Base-by-base conservation (phyloP, 1,284 basidiomycete species). In the Schizophyllum commune region DNA sequence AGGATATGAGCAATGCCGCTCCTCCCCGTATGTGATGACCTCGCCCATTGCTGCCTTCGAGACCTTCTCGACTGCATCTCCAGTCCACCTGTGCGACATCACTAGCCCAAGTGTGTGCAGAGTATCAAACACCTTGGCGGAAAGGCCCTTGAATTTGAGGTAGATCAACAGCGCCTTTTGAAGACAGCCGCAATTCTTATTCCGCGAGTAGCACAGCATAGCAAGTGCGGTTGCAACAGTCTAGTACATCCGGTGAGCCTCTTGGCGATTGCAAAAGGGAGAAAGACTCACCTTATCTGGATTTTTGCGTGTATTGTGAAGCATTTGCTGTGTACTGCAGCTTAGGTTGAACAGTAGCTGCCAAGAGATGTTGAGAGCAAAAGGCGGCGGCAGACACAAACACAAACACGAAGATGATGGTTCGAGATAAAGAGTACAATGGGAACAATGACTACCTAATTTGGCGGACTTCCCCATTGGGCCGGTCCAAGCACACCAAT, bases 41-140 rank as follows among this genome's bases (percentile, higher is more conserved):
- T 27, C 27, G 27, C 27, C 27, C 27, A 27, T 27, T 5, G 27
- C 27, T 27, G 27, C 27, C 27, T 27, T 27, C 27, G 27, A 27
- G 27, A 27, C 27, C 27, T 27, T 27, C 27, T 27, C 27, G 27
- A 27, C 65, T 6, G 65, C 63, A 52, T 62, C 54, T 0, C 55
- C 55, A 7, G 68, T 63, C 69, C 68, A 72, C 55, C 67, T 68
- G 39, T 69, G 66, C 58, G 70, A 70, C 72, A 74, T 73, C 0
- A 67, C 67, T 39, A 74, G 22, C 0, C 69, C 68, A 1, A 72
- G 57, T 0, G 65, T 59, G 58, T 70, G 68, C 0, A 73, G 63
- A 0, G 68, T 66, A 60, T 73, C 69, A 52, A 70, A 68, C 2
- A 65, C 66, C 22, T 69, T 68, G 4, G 70, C 65, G 0, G 69